These are phyloP conservation scores for Cyclocybe aegerita DNA, from an alignment of 768 basidiomycete genomes.

Conservation along the genomic window DNA sequence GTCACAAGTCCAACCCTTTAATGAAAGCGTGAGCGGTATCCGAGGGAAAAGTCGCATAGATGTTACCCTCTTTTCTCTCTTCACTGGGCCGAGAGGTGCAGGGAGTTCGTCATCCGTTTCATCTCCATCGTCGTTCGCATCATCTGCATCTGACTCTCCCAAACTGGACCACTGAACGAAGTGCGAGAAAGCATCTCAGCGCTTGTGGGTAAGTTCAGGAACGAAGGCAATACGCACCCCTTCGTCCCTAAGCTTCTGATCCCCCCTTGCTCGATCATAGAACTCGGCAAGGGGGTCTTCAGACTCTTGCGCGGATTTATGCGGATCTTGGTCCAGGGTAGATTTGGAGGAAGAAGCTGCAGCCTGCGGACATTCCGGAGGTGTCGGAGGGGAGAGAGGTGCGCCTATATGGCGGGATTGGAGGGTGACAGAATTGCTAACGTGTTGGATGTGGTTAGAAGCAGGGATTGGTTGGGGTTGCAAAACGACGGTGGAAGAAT, in stretches of 20 bases:
- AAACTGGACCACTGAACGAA: slow-evolving; percentile 30
- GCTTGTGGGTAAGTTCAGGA: background rate
- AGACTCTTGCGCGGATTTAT: background rate
- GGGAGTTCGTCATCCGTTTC: slow-evolving; percentile 19
- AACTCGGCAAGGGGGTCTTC: slow-evolving; percentile 66
- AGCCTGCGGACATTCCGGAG: background rate
- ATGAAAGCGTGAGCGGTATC: slow-evolving; percentile 3
- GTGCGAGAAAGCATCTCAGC: background rate
- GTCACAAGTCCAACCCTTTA: slow-evolving; percentile 71
- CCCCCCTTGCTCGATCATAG: slow-evolving; percentile 56
- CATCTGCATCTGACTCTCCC: slow-evolving; percentile 24
- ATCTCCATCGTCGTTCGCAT: slow-evolving; percentile 20
- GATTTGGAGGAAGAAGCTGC: slow-evolving; percentile 2
- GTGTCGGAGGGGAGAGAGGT: slow-evolving; percentile 14
- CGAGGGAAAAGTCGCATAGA: background rate
- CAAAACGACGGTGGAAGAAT: too few species aligned
- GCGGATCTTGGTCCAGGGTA: background rate
- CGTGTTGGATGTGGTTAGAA: too few species aligned
- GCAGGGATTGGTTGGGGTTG: background rate
- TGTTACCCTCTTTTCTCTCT: slow-evolving; percentile 14
- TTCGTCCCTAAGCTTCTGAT: slow-evolving; percentile 32
- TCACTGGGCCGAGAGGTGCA: slow-evolving; percentile 10
- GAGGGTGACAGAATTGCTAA: background rate
- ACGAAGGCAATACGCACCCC: slow-evolving; percentile 28
- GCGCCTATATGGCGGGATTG: slow-evolving; percentile 1